Evolutionary conservation across 1,284 basidiomycete genomes (phyloP).

Genomic region (Schizopora paradoxa): DNA sequence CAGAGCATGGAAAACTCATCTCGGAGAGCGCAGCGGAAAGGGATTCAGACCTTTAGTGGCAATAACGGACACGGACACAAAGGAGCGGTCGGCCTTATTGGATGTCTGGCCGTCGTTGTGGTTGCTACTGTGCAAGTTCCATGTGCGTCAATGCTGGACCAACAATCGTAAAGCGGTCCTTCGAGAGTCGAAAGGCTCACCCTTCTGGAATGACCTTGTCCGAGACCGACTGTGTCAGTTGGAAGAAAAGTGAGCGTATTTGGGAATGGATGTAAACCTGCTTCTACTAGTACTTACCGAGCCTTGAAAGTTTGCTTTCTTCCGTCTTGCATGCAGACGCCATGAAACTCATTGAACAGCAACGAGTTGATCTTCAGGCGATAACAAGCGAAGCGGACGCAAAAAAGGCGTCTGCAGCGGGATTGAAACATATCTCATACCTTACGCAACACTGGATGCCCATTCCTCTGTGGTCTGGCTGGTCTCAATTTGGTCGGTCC

Average conservation of each 20-base stretch:
- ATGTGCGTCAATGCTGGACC: constrained; percentile 34
- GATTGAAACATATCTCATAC: constrained; percentile 18
- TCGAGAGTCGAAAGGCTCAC: neutral
- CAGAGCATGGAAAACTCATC: constrained; percentile 21
- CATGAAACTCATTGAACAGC: constrained; percentile 1
- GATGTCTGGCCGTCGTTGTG: constrained; percentile 26
- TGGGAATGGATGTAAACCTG: neutral
- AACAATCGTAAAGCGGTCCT: constrained; percentile 24
- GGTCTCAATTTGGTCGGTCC: constrained; percentile 26
- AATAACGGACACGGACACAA: constrained; percentile 35
- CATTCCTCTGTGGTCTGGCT: constrained; percentile 24
- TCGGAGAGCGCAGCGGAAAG: constrained; percentile 12
- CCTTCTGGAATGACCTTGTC: constrained; percentile 9
- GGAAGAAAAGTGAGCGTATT: neutral
- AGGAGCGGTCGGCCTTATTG: constrained; percentile 31
- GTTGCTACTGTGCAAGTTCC: constrained; percentile 37
- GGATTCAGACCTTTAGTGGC: constrained; percentile 26
- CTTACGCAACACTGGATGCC: constrained; percentile 21
- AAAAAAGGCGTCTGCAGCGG: constrained; percentile 1
- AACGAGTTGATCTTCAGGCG: constrained; percentile 1
- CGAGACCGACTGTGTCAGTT: neutral
- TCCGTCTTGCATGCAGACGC: constrained; percentile 7
- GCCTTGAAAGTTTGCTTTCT: constrained; percentile 8
- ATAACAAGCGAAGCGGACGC: constrained; percentile 1
- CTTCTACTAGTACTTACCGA: neutral